Percentiles rank a stretch among this genome's conserved stretches.
phyloP scores from a whole-genome alignment of 306 rosid species.

The Rubus idaeus region DNA sequence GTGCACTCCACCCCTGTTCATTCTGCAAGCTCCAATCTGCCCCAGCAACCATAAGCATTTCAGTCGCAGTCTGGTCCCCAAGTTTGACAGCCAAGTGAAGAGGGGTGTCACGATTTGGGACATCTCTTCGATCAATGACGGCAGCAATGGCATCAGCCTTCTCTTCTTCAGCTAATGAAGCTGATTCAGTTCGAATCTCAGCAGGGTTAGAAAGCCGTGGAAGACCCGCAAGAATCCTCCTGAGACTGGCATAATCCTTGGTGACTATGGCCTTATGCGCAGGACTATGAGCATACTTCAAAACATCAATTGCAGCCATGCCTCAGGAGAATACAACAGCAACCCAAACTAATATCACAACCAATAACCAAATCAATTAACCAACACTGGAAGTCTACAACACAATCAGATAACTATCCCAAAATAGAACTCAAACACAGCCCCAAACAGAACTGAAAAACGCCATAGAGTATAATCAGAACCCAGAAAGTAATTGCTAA shows the following conservation, averaged over 20 bases:
- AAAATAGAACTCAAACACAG: constrained; percentile 5
- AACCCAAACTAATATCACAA: constrained; percentile 40
- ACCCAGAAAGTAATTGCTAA: constrained; percentile 19
- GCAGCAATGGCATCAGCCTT: constrained; percentile 83
- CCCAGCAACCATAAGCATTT: constrained; percentile 93
- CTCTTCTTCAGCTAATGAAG: constrained; percentile 75
- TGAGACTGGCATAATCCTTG: constrained; percentile 73
- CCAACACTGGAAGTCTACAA: constrained; percentile 16
- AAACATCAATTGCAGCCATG: constrained; percentile 84
- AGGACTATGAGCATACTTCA: constrained; percentile 78
- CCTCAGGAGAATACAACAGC: constrained; percentile 38
- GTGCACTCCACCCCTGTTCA: constrained; percentile 98
- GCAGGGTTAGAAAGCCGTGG: constrained; percentile 65
- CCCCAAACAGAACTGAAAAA: constrained; percentile 21
- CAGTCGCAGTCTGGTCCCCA: constrained; percentile 73
- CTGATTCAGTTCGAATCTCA: constrained; percentile 65
- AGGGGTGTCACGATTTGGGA: constrained; percentile 84
- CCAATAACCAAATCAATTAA: constrained; percentile 33
- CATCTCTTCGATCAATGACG: constrained; percentile 83
- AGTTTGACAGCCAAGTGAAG: constrained; percentile 92
- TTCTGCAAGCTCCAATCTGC: constrained; percentile 99
- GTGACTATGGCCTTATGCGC: constrained; percentile 79
- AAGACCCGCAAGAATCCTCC: constrained; percentile 57
- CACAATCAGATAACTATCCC: constrained; percentile 9
- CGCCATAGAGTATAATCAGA: constrained; percentile 26